Conservation (phyloP, 169 alveolate genomes). For the Miamiensis avidus region DNA sequence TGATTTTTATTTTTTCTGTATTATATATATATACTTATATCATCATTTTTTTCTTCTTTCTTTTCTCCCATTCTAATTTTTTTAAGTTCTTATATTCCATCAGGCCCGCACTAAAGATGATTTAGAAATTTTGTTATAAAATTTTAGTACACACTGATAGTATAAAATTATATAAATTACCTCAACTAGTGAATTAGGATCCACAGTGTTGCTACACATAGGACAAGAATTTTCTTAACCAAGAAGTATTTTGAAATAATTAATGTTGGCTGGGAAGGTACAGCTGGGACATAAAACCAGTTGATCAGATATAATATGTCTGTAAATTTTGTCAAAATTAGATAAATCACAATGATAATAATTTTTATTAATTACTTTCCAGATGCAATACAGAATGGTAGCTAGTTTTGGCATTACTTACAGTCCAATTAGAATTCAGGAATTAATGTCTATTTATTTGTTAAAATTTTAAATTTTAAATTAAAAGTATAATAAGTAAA, state of each 20-base stretch:
- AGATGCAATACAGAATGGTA: constrained; percentile 88
- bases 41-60: neutral
- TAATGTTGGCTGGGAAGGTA: constrained; percentile 75
- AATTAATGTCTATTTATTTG: constrained; percentile 18
- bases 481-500: neutral
- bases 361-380: constrained; percentile 61
- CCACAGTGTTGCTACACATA: constrained; percentile 68
- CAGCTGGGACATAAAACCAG: constrained; percentile 81
- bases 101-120: no score
- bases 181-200: constrained; percentile 50
- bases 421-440: constrained; percentile 81
- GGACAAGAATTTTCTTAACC: constrained; percentile 78
- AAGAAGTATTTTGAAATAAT: constrained; percentile 61
- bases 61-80: neutral
- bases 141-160: constrained; percentile 52
- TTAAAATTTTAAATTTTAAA: neutral
- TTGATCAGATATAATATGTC: constrained; percentile 73
- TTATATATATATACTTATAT: no score
- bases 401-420: constrained; percentile 77
- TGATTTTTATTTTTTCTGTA: no score
- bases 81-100: neutral
- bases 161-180: constrained; percentile 37
- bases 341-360: neutral
- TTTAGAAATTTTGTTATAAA: constrained; percentile 32
- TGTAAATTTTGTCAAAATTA: neutral